Evolutionary conservation across 148 eudicot species (phyloP), one percentile per base, ranked within the genome.

Genomic region (Cornus florida): DNA sequence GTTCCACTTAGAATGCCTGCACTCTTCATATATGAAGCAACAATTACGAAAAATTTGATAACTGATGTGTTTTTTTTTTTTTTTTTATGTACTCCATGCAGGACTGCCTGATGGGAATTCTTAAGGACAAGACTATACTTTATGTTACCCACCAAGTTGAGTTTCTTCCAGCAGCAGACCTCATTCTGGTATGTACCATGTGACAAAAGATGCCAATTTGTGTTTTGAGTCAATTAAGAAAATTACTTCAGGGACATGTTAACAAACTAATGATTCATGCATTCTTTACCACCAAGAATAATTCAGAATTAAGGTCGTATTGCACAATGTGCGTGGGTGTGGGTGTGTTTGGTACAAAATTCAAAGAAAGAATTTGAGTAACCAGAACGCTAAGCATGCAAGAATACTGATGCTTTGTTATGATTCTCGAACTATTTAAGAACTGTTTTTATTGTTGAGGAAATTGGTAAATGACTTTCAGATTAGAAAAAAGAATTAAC

Each of bases 161-260:
- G 86, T 96, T 96, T 85, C 95, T 96, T 88, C 98, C 99, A 60
- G 98, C 98, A 83, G 99, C 99, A 56, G 97, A 97, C 82, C 89
- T 94, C 78, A 97, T 97, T 84, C 85, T 97, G 97, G 99, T 97
- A 90, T 50, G 84, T 31, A 32, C 41, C 19, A 31, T 22, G 43
- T 2, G 70, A 20, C 28, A 33, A 28, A 48, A 38, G 48, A n/a
- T 62, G 10, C 14, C 70, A 33, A 19, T 19, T 56, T 74, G 48
- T 43, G 48, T 74, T 50, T 67, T 39, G 24, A 20, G 77, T 62
- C 24, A 66, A 43, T 43, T 14, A 65, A 75, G 0, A n/a, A 16
- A 75, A 62, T n/a, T 62, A 62, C 1, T 62, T 13, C 5, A 60
- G 0, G 60, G 33, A 17, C 69, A 75, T 38, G 38, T 33, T 75